Base-by-base conservation (phyloP, 768 basidiomycete genomes). In the Hygrophorus russula region DNA sequence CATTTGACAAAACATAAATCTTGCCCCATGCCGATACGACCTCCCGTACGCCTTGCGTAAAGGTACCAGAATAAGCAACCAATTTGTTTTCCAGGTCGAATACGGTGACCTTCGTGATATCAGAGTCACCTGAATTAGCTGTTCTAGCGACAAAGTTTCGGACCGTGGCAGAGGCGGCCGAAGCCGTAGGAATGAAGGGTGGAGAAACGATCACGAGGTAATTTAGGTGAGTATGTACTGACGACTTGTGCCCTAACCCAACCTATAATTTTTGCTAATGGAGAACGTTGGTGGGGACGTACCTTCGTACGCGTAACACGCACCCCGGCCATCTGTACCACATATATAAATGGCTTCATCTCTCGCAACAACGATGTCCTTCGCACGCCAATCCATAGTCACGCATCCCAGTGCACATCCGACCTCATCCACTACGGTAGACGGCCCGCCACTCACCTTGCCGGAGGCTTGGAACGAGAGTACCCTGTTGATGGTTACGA, bases 221-320 rank as follows among this genome's bases (percentile, higher is more conserved):
- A 53, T 85, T 87, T n/a, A 72, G 60, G 54, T 82, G 83, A 0
- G 78, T 75, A 44, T 83, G 70, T 17, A 93, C 69, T n/a, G 79
- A 80, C 0, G 77, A 77, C 63, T 93, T 93, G 42, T 72, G 70
- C 5, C 83, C 82, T 87, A 52, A 36, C 18, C 17, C 24, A 35
- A 42, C 8, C 10, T 31, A 18, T 32, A 13, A 14, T 14, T 37
- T 41, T 2, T 13, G 14, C 15, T 24, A 39, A 45, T 5, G 12
- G 39, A n/a, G 30, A 27, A 42, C 19, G 30, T 13, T 20, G 15
- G 12, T 38, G 31, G 18, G 1, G 19, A 44, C 60, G 40, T 44
- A 85, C 93, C 94, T 70, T 98, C 96, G 54, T 92, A 90, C 0
- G 92, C 92, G 56, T 80, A 90, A 42, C 86, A 90, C 0, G 82